Evolutionary conservation across 23 red algal species (phyloP).

Genomic region (Gracilaria caudata): DNA sequence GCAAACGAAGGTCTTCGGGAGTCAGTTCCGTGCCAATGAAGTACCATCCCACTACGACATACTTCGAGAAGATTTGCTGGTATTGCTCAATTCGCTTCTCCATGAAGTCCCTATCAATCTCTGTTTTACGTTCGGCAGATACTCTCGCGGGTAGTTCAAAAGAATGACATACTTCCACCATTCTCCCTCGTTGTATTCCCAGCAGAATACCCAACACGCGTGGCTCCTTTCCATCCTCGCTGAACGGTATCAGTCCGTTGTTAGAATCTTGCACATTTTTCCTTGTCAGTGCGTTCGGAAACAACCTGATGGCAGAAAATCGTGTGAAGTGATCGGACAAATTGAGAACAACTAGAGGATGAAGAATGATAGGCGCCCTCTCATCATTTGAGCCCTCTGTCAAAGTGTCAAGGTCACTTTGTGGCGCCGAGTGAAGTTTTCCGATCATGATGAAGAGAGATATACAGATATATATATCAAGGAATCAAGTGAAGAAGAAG

Average conservation of each 20-base stretch:
- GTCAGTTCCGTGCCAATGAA: conserved; percentile 52
- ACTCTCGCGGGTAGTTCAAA: conserved; percentile 72
- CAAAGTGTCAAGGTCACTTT: conserved; percentile 17
- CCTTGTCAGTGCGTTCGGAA: conserved; percentile 28
- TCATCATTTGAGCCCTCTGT: conserved; percentile 37
- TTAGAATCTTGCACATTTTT: conserved; percentile 8
- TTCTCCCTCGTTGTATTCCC: conserved; percentile 71
- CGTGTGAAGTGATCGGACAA: conserved; percentile 81
- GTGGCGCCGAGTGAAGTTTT: conserved; percentile 28
- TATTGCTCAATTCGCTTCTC: conserved; percentile 75
- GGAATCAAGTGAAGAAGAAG: background rate
- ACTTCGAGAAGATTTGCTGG: conserved; percentile 77
- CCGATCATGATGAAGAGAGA: conserved; percentile 8
- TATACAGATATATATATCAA: background rate
- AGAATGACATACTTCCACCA: conserved; percentile 80
- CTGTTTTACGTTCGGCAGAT: conserved; percentile 19
- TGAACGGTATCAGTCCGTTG: conserved; percentile 15
- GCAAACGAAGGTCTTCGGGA: conserved; percentile 62
- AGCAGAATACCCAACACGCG: conserved; percentile 79
- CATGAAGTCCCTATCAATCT: conserved; percentile 73
- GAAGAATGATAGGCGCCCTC: conserved; percentile 59
- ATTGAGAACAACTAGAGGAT: conserved; percentile 87
- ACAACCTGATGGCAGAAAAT: conserved; percentile 67
- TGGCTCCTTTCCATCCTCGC: conserved; percentile 19
- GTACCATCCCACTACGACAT: conserved; percentile 87